phyloP scores from a whole-genome alignment of 495 filamentous ascomycete genomes.

The Mycothermus thermophilus region DNA sequence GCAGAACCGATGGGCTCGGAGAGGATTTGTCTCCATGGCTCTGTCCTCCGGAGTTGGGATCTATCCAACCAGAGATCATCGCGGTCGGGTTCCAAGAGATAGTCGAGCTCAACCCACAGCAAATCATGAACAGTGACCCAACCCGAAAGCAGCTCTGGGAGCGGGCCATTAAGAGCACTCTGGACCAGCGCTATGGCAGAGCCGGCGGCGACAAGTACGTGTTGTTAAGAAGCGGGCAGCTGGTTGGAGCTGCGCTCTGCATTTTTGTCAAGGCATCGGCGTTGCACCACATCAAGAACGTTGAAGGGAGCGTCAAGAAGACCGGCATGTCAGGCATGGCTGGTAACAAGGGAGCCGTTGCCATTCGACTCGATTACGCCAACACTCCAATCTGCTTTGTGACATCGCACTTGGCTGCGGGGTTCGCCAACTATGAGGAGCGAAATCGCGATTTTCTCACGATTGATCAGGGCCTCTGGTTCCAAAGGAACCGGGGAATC shows the following conservation, averaged over 20 bases:
- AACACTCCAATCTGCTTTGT: constrained; percentile 90
- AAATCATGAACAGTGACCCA: constrained; percentile 98
- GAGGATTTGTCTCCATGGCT: constrained; percentile 80
- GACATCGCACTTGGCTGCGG: constrained; percentile 90
- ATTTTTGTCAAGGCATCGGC: constrained; percentile 73
- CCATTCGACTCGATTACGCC: constrained; percentile 91
- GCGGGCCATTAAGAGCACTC: constrained; percentile 54
- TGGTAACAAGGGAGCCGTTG: constrained; percentile 95
- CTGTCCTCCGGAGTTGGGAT: constrained; percentile 38
- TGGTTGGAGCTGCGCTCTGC: constrained; percentile 84
- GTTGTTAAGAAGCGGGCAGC: constrained; percentile 76
- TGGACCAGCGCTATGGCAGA: constrained; percentile 55
- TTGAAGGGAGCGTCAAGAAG: constrained; percentile 93
- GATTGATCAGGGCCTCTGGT: constrained; percentile 74
- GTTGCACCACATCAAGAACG: constrained; percentile 77
- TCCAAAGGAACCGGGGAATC: constrained; percentile 79
- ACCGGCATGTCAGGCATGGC: constrained; percentile 95
- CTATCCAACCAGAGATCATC: constrained; percentile 58
- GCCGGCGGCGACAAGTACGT: constrained; percentile 66
- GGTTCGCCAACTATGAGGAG: constrained; percentile 95
- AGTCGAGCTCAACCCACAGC: constrained; percentile 87
- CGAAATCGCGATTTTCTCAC: constrained; percentile 85
- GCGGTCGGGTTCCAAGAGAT: constrained; percentile 95
- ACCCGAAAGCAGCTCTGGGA: constrained; percentile 78
- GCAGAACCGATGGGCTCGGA: constrained; percentile 56